These are phyloP conservation scores for Fusarium sp. DNA, from an alignment of 2,329 filamentous ascomycete genomes.

Conservation along the genomic window DNA sequence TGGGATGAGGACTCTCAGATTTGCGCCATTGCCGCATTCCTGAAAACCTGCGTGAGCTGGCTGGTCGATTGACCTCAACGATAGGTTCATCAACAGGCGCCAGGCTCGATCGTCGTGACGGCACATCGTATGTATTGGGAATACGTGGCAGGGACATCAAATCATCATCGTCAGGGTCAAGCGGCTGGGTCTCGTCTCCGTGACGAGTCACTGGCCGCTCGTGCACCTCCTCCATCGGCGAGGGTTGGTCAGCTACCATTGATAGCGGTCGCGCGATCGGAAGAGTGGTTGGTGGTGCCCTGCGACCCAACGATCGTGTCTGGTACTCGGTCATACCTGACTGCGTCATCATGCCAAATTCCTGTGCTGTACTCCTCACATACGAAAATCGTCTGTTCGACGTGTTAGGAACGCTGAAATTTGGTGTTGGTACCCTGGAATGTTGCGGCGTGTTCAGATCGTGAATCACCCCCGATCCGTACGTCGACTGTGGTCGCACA, in stretches of 20 bases:
- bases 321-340: constrained; percentile 27
- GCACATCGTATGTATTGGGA: constrained; percentile 20
- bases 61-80: constrained; percentile 27
- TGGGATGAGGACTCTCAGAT: constrained; percentile 21
- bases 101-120: constrained; percentile 40
- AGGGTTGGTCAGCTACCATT: constrained; percentile 65
- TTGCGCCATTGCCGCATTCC: constrained; percentile 47
- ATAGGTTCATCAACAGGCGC: constrained; percentile 24
- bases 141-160: constrained; percentile 23
- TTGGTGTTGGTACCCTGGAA: constrained; percentile 50
- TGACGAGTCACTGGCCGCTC: constrained; percentile 46
- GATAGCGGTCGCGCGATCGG: constrained; percentile 63
- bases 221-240: constrained; percentile 45
- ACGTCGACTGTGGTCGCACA: constrained; percentile 36
- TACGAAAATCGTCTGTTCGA: constrained; percentile 59
- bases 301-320: constrained; percentile 33
- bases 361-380: constrained; percentile 42
- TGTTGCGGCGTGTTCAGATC: constrained; percentile 10
- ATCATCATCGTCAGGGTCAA: constrained; percentile 24
- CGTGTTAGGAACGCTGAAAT: constrained; percentile 64
- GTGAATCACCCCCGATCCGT: constrained; percentile 14
- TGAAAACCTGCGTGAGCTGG: constrained; percentile 45
- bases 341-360: constrained; percentile 24
- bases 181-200: constrained; percentile 33
- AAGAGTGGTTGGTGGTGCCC: constrained; percentile 56